Conservation (phyloP, 257 asterid species). For the Galeopsis tetrahit region DNA sequence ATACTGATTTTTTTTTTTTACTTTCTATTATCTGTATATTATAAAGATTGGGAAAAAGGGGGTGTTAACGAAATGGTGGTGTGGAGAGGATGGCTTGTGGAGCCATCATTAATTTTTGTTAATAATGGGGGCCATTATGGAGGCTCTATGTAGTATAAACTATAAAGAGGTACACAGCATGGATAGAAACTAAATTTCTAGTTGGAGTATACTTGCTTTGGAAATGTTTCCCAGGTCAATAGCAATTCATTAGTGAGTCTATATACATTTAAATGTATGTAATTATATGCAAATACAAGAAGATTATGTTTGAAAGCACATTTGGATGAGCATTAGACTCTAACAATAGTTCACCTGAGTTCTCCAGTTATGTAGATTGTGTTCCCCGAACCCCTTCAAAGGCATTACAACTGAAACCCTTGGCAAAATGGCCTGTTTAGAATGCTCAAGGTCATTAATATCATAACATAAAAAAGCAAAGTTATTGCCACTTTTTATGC, state of each 20-base stretch:
- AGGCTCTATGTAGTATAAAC: constrained; percentile 15
- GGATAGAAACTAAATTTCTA: constrained; percentile 13
- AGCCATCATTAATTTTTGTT: neutral
- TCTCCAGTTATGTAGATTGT: constrained; percentile 98
- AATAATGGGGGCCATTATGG: neutral
- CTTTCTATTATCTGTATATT: neutral
- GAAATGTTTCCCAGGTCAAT: constrained; percentile 8
- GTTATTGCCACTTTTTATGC: constrained; percentile 63
- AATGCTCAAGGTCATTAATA: constrained; percentile 82
- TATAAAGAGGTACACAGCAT: constrained; percentile 17
- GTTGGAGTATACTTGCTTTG: constrained; percentile 20
- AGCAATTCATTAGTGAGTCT: constrained; percentile 18
- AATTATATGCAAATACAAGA: constrained; percentile 24
- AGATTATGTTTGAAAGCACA: constrained; percentile 19
- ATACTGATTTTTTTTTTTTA: neutral
- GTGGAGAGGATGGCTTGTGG: neutral
- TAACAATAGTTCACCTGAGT: constrained; percentile 66
- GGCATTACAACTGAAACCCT: constrained; percentile 97
- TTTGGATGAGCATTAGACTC: constrained; percentile 29
- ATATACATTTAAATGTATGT: constrained; percentile 1
- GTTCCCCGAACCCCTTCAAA: constrained; percentile 96
- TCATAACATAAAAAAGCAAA: constrained; percentile 78
- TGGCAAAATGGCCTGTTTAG: constrained; percentile 80
- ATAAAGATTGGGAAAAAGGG: neutral
- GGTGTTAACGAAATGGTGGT: neutral